Percentiles rank a stretch among this genome's conserved stretches.
Evolutionary conservation across 495 filamentous ascomycete genomes (phyloP).

Genomic region (Neurospora tetraspora): DNA sequence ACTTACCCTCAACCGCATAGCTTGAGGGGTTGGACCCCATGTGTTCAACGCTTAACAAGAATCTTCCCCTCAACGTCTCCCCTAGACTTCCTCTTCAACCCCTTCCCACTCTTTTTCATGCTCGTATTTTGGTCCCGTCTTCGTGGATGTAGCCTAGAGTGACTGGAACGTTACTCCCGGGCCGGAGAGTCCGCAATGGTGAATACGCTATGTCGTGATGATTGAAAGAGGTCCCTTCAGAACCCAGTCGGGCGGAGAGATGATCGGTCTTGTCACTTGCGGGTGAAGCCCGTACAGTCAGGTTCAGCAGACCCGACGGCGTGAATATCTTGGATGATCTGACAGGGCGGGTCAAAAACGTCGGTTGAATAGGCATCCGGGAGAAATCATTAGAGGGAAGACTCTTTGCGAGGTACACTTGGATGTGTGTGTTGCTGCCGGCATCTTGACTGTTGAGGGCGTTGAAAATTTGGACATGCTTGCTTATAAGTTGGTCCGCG

Average conservation of each 20-base stretch:
- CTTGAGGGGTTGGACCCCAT: no score
- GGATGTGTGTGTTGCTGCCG: background rate
- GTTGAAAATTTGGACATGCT: background rate
- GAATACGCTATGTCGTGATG: no score
- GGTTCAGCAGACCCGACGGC: no score
- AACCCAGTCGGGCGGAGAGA: no score
- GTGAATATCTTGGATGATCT: no score
- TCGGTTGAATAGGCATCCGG: no score
- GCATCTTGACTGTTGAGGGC: background rate
- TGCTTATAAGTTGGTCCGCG: background rate
- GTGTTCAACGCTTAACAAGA: background rate
- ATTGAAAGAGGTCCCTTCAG: no score
- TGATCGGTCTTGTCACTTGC: no score
- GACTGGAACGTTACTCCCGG: no score
- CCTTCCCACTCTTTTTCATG: background rate
- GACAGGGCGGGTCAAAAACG: no score
- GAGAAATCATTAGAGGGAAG: background rate
- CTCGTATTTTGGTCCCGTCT: background rate
- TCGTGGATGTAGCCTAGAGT: no score
- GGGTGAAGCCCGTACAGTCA: no score
- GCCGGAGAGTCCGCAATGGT: background rate
- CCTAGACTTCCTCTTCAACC: background rate
- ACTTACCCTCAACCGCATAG: background rate
- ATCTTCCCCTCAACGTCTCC: background rate
- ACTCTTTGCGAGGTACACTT: background rate